Conservation (phyloP, 352 stramenopile species). For the Globisporangium lucens region DNA sequence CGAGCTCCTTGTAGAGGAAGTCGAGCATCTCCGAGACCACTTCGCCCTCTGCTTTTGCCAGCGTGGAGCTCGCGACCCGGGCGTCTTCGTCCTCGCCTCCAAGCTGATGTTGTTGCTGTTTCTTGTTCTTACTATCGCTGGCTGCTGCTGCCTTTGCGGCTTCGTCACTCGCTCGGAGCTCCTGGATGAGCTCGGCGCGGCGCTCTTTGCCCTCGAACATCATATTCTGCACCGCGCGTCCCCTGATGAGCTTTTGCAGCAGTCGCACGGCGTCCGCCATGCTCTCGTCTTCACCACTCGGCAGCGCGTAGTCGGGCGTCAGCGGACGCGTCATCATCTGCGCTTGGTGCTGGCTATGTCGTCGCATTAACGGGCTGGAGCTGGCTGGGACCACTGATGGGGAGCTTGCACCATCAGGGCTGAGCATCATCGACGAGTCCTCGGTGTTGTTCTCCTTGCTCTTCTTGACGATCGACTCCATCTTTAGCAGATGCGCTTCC, state of each 20-base stretch:
- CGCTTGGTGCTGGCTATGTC: slow-evolving; percentile 40
- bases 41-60: slow-evolving; percentile 80
- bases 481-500: slow-evolving; percentile 81
- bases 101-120: slow-evolving; percentile 15
- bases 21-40: slow-evolving; percentile 87
- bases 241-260: slow-evolving; percentile 86
- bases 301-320: slow-evolving; percentile 66
- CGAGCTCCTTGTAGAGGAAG: slow-evolving; percentile 88
- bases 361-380: slow-evolving; percentile 18
- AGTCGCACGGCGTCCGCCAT: slow-evolving; percentile 68
- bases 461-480: slow-evolving; percentile 84
- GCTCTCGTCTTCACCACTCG: slow-evolving; percentile 42
- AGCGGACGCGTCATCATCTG: slow-evolving; percentile 60
- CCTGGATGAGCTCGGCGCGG: slow-evolving; percentile 82
- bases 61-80: slow-evolving; percentile 40
- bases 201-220: slow-evolving; percentile 92
- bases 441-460: slow-evolving; percentile 31
- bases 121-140: slow-evolving; percentile 2
- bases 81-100: slow-evolving; percentile 36
- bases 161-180: slow-evolving; percentile 81
- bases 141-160: slow-evolving; percentile 19
- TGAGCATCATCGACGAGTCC: background rate
- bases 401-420: background rate
- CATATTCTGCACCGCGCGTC: slow-evolving; percentile 91
- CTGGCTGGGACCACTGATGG: background rate